Percentiles rank a stretch among this genome's conserved stretches.
phyloP scores from a whole-genome alignment of 2,329 filamentous ascomycete species.

The Fusarium metavorans region DNA sequence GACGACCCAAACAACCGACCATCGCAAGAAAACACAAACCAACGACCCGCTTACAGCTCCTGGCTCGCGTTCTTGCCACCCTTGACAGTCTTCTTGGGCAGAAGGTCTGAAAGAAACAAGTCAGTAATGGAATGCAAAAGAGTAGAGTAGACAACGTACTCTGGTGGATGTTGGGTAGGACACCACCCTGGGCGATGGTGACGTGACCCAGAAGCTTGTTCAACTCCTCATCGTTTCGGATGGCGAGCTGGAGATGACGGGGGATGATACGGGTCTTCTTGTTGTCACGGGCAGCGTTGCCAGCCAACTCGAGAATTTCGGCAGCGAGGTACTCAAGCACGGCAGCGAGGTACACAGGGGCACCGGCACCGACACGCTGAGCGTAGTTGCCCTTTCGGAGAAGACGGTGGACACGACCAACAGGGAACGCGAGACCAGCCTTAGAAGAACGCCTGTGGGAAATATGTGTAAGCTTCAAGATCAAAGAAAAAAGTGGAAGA shows the following conservation, averaged over 20 bases:
- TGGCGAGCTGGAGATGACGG: constrained; percentile 98
- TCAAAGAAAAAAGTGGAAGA: neutral
- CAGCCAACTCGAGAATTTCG: constrained; percentile 98
- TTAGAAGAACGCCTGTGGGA: constrained; percentile 90
- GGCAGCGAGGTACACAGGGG: constrained; percentile 95
- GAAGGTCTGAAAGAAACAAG: constrained; percentile 76
- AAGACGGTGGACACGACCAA: constrained; percentile 99
- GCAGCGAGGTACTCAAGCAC: constrained; percentile 99
- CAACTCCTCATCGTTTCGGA: constrained; percentile 99
- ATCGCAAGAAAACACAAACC: constrained; percentile 66
- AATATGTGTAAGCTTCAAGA: constrained; percentile 18
- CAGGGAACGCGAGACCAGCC: constrained; percentile 98
- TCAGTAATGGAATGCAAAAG: constrained; percentile 51
- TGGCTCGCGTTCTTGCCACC: constrained; percentile 91
- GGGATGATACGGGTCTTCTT: constrained; percentile 99
- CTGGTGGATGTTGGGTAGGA: constrained; percentile 96
- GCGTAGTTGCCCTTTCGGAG: constrained; percentile 99
- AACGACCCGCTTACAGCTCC: constrained; percentile 79
- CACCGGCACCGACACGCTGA: constrained; percentile 98
- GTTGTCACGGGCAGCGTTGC: constrained; percentile 98
- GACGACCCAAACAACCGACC: constrained; percentile 78
- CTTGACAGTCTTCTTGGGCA: constrained; percentile 99
- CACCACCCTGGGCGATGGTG: constrained; percentile 97
- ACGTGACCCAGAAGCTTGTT: constrained; percentile 98
- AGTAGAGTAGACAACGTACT: constrained; percentile 70